These are phyloP conservation scores for Chaetoceros muelleri DNA, from an alignment of 108 stramenopile genomes.

Conservation along the genomic window DNA sequence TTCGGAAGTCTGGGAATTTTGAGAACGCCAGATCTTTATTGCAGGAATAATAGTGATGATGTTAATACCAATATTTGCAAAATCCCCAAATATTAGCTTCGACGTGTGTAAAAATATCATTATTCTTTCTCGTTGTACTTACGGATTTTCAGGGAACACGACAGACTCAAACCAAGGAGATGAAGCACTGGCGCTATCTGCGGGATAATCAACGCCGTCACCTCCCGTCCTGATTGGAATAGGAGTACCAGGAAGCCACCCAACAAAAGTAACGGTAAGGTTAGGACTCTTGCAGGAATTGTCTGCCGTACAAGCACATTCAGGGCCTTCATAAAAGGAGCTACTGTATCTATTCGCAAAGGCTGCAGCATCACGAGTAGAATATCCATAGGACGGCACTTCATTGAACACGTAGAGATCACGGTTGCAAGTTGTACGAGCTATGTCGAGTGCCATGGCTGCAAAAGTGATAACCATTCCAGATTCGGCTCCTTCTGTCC, in stretches of 20 bases:
- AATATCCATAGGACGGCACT: conserved; percentile 20
- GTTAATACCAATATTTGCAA: too few relatives aligned
- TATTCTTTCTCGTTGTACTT: not conserved
- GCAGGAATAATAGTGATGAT: too few relatives aligned
- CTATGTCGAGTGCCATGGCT: conserved; percentile 20
- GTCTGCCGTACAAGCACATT: conserved; percentile 12
- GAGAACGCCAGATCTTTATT: conserved; percentile 12
- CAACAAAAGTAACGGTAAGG: conserved; percentile 6
- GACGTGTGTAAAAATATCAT: not conserved
- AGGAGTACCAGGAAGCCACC: conserved; percentile 12
- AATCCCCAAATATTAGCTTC: not conserved
- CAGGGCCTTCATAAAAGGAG: conserved; percentile 9
- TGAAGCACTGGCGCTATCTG: conserved; percentile 4
- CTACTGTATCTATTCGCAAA: conserved; percentile 4
- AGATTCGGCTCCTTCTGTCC: conserved; percentile 22
- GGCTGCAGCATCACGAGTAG: not conserved
- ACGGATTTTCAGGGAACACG: conserved; percentile 15
- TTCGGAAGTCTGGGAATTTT: conserved; percentile 15
- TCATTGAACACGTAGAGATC: conserved; percentile 15
- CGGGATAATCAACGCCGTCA: conserved; percentile 9
- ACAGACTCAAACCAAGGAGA: conserved; percentile 21
- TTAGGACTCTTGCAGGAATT: conserved; percentile 8
- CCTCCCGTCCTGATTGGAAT: conserved; percentile 12
- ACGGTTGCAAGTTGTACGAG: conserved; percentile 21
- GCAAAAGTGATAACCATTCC: conserved; percentile 14